Conservation (phyloP, 2,329 filamentous ascomycete species). For the Penicillium oxalicum region DNA sequence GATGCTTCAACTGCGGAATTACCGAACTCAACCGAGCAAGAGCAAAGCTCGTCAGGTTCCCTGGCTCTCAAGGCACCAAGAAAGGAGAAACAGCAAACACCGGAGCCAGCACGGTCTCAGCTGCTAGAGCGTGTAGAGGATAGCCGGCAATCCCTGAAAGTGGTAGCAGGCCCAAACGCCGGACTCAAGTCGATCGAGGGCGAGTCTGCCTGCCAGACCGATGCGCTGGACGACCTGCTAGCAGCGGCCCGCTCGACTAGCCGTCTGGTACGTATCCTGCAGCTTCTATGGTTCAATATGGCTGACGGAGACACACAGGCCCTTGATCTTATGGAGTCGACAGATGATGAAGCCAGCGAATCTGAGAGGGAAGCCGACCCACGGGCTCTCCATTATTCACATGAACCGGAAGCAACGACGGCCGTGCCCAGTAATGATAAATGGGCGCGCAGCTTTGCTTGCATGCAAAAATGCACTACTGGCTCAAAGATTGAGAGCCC, state of each 20-base stretch:
- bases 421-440: slow-evolving; percentile 9
- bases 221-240: slow-evolving; percentile 62
- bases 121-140: slow-evolving; percentile 2
- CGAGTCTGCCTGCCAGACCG: slow-evolving; percentile 25
- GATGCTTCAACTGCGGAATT: slow-evolving; percentile 7
- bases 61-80: slow-evolving; percentile 27
- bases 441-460: slow-evolving; percentile 48
- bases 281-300: not conserved
- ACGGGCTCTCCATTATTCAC: not conserved
- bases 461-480: slow-evolving; percentile 53
- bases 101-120: slow-evolving; percentile 13
- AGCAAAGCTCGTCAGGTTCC: slow-evolving; percentile 9
- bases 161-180: not conserved
- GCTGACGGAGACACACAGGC: slow-evolving; percentile 20
- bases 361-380: slow-evolving; percentile 8
- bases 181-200: slow-evolving; percentile 1
- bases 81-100: slow-evolving; percentile 11
- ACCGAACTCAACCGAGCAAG: not conserved
- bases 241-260: slow-evolving; percentile 55
- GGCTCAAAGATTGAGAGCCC: slow-evolving; percentile 51
- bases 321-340: slow-evolving; percentile 26
- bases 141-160: slow-evolving; percentile 1
- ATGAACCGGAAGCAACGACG: not conserved
- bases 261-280: slow-evolving; percentile 43
- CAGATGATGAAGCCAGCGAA: slow-evolving; percentile 20